Evolutionary conservation across 805 yeast species (phyloP), one percentile per base, ranked within the genome.

Genomic region (Yamadazyma takamatsuzukensis): DNA sequence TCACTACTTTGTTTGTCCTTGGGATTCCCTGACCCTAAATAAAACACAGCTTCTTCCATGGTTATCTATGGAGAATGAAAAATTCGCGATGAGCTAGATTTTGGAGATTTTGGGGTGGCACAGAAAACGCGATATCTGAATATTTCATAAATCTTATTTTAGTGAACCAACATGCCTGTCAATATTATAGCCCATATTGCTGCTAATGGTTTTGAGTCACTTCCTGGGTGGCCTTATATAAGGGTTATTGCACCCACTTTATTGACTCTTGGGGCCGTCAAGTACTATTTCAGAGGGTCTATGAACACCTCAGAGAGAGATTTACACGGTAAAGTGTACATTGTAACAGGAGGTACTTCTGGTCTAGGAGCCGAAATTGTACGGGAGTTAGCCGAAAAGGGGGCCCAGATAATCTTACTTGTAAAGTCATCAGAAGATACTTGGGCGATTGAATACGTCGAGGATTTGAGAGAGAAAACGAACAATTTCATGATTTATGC

Each of bases 321-420:
- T 43, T 59, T 90, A 53, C 96, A 93, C 52, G 97, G 97, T 1
- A 78, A 80, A 49, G 97, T 89, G 4, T 83, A 70, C 47, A 64
- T 84, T 14, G 69, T 85, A 5, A 83, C 93, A 0, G 98, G 98
- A n/a, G 98, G 95, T 2, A 90, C 97, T 0, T 73, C 94, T 1
- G 97, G 97, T 0, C 54, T 87, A 39, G 98, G 98, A 0, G 82
- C 90, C 0, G 72, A 76, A 3, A 72, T 84, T 4, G 93, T 76
- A 0, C 66, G 70, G 22, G 88, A 88, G 19, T 54, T 93, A 47
- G 97, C 97, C 0, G 34, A 44, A 0, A 60, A 76, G 31, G 98
- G 98, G 3, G 97, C 97, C 0, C 97, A 93, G 53, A 47, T 90
- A 31, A 75, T 93, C 19, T 51, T 90, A 29, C 61, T 87, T 27